Conservation (phyloP, 352 stramenopile species). For the Phytopythium helicoides region DNA sequence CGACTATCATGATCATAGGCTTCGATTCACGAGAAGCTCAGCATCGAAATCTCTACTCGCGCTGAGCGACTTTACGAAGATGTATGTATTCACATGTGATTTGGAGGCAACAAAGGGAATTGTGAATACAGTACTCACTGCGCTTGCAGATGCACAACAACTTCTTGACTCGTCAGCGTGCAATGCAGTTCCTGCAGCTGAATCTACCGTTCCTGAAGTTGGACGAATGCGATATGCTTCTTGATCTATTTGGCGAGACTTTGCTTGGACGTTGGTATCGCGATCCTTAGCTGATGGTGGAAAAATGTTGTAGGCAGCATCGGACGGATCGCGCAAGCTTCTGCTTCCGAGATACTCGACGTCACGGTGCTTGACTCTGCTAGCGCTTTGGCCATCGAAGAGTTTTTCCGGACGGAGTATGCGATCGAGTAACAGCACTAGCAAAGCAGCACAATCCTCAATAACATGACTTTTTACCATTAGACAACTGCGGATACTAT, state of each 20-base stretch:
- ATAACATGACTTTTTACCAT: too few relatives aligned
- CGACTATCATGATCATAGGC: conserved; percentile 21
- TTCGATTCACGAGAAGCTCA: conserved; percentile 54
- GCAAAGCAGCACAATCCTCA: not conserved
- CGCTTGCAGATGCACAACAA: conserved; percentile 38
- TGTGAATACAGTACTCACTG: not conserved
- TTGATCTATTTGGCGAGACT: conserved; percentile 67
- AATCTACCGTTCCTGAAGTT: conserved; percentile 61
- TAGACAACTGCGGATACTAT: not conserved
- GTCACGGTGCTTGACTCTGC: conserved; percentile 58
- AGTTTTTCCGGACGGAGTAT: conserved; percentile 74
- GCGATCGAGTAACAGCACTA: conserved; percentile 38
- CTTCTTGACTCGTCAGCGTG: conserved; percentile 45
- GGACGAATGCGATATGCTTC: conserved; percentile 75
- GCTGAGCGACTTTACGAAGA: conserved; percentile 37
- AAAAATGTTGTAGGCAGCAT: conserved; percentile 42
- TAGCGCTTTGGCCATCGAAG: conserved; percentile 56
- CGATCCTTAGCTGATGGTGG: too few relatives aligned
- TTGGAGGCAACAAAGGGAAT: too few relatives aligned
- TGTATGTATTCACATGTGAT: conserved; percentile 18
- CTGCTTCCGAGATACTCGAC: conserved; percentile 53
- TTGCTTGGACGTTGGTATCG: not conserved
- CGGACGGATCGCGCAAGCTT: conserved; percentile 39
- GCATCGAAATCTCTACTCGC: conserved; percentile 38
- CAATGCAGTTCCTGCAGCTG: conserved; percentile 31